Evolutionary conservation across 2,329 filamentous ascomycete species (phyloP).

Genomic region (Ophiostoma tasmaniense): DNA sequence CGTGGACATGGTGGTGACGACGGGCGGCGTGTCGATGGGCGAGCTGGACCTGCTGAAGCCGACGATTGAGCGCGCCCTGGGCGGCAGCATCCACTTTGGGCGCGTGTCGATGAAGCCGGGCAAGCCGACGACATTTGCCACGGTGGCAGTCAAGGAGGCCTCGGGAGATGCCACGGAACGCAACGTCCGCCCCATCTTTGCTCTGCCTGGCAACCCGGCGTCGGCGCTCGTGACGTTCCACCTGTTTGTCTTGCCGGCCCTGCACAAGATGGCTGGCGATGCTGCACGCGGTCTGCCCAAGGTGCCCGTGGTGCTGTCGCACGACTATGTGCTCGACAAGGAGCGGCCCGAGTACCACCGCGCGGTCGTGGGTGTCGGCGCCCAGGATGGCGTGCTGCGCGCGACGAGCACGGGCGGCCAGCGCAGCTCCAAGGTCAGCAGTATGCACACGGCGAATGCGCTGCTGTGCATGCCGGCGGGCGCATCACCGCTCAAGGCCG

Average conservation of each 20-base stretch:
- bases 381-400: constrained; percentile 62
- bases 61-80: constrained; percentile 81
- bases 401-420: constrained; percentile 84
- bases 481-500: constrained; percentile 57
- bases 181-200: constrained; percentile 67
- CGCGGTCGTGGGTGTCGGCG: constrained; percentile 58
- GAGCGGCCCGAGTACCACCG: constrained; percentile 81
- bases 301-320: constrained; percentile 61
- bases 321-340: constrained; percentile 67
- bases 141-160: constrained; percentile 59
- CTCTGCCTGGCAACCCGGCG: constrained; percentile 87
- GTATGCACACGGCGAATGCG: constrained; percentile 80
- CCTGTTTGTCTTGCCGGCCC: constrained; percentile 80
- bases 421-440: constrained; percentile 81
- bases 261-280: constrained; percentile 70
- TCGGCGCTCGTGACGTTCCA: constrained; percentile 89
- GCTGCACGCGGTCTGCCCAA: constrained; percentile 59
- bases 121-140: constrained; percentile 95
- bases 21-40: constrained; percentile 94
- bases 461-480: constrained; percentile 66
- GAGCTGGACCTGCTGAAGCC: constrained; percentile 95
- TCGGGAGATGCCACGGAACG: constrained; percentile 27
- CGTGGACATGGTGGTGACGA: constrained; percentile 80
- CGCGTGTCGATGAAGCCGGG: constrained; percentile 97
- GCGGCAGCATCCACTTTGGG: constrained; percentile 92